Evolutionary conservation across 768 basidiomycete genomes (phyloP), one percentile per base, ranked within the genome.

Genomic region (Termitomyces sp.): DNA sequence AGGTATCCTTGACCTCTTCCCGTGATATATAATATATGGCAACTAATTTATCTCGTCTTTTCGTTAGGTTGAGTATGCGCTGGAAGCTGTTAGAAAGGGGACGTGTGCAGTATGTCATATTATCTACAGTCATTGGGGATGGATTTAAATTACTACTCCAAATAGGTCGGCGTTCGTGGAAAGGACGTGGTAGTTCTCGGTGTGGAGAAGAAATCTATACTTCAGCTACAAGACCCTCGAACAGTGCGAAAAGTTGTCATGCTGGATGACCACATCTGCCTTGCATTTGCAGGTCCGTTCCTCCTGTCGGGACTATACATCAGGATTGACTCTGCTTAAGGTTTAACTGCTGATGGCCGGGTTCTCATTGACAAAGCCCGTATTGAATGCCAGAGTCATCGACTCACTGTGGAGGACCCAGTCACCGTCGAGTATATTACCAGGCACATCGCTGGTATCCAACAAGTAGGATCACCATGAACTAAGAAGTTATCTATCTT

Each of bases 401-500:
- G 97, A 20, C 76, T 98, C 59, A 98, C 95, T 0, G 97, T 98
- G 36, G 97, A 98, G 70, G 97, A 98, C 71, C 97, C 97, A 13
- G 97, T 97, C 53, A 94, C 92, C 18, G 91, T 99, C 31, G 97
- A 99, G 72, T 99, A 98, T 69, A 98, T 99, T 68, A 97, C 97
- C 31, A 86, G 96, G 70, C 91, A 97, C 75, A 90, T 99, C 69
- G 97, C 97, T 55, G 93, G 95, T n/a, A 93, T 98, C 63, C 96
- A 99, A 75, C 97, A 99, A 83, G 96, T 94, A 56, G 37, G 81
- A 53, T 12, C 53, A 12, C 51, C 31, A 57, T 55, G 18, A 18
- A 39, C 30, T 41, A 30, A 51, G 24, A 24, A 24, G 16, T 41
- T 53, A 30, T 16, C 2, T 56, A 39, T 36, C 15, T n/a, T 37